phyloP scores from a whole-genome alignment of 148 eudicot species.

The Rhododendron mucronatum region DNA sequence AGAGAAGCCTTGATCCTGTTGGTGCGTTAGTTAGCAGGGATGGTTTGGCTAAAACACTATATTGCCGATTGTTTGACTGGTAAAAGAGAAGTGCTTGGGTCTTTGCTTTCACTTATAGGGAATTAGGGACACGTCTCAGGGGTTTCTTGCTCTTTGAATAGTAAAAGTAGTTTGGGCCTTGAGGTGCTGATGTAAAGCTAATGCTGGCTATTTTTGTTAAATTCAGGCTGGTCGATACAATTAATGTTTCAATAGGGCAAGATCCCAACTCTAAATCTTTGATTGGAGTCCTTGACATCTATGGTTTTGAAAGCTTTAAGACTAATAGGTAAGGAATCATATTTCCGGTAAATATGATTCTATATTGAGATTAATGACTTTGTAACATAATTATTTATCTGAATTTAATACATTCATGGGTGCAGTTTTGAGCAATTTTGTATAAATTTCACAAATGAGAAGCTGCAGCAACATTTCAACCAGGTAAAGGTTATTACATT shows the following conservation, averaged over 20 bases:
- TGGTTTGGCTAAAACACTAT: conserved; percentile 82
- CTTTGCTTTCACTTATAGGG: not conserved
- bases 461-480: conserved; percentile 97
- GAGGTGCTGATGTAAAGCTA: conserved; percentile 9
- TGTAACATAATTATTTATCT: conserved; percentile 3
- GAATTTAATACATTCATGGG: not conserved
- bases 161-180: not conserved
- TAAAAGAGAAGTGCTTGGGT: conserved; percentile 17
- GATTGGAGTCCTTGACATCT: conserved; percentile 98
- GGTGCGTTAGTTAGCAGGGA: conserved; percentile 75
- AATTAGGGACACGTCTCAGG: not conserved
- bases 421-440: conserved; percentile 99
- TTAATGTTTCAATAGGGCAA: conserved; percentile 91
- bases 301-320: conserved; percentile 98
- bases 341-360: not conserved
- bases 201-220: conserved; percentile 14
- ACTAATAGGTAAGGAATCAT: conserved; percentile 60
- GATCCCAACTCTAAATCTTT: conserved; percentile 80
- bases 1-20: conserved; percentile 76
- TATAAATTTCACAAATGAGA: conserved; percentile 95
- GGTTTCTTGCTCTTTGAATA: not conserved
- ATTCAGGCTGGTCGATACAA: conserved; percentile 87
- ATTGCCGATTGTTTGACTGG: conserved; percentile 97
- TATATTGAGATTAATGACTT: not conserved
- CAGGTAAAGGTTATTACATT: conserved; percentile 47